These are phyloP conservation scores for Cercospora brassicicola DNA, from an alignment of 2,329 filamentous ascomycete species.

Conservation along the genomic window DNA sequence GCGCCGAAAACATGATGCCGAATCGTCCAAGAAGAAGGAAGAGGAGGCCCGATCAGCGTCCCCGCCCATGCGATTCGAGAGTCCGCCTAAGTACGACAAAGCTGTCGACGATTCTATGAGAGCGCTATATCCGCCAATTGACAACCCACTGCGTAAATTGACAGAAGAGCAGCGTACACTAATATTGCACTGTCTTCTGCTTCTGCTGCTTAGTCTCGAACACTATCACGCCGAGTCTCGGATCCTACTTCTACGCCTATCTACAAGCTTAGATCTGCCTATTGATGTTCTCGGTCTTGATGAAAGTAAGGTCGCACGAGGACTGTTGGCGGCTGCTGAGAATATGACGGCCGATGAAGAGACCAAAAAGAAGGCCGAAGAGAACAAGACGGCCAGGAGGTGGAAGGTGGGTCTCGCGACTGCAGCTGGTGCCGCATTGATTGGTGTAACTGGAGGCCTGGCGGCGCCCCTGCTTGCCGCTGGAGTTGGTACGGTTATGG, in stretches of 20 bases:
- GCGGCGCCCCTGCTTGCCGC: slow-evolving; percentile 75
- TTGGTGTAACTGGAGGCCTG: slow-evolving; percentile 78
- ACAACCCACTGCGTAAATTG: slow-evolving; percentile 41
- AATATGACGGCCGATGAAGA: slow-evolving; percentile 76
- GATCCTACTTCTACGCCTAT: slow-evolving; percentile 39
- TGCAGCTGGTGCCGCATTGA: slow-evolving; percentile 81
- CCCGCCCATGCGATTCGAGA: slow-evolving; percentile 28
- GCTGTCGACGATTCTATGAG: slow-evolving; percentile 35
- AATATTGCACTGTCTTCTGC: slow-evolving; percentile 41
- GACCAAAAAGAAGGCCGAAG: slow-evolving; percentile 68
- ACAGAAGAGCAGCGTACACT: slow-evolving; percentile 40
- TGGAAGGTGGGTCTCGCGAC: slow-evolving; percentile 85
- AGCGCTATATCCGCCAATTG: slow-evolving; percentile 41
- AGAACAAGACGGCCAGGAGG: slow-evolving; percentile 63
- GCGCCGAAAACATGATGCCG: slow-evolving; percentile 31
- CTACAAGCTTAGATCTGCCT: slow-evolving; percentile 38
- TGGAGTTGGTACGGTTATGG: slow-evolving; percentile 68
- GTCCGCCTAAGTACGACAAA: slow-evolving; percentile 33
- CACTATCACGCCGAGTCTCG: slow-evolving; percentile 42
- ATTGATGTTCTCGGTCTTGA: slow-evolving; percentile 38
- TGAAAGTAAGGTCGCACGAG: slow-evolving; percentile 70
- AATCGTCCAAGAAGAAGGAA: background rate
- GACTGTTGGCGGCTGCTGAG: slow-evolving; percentile 72
- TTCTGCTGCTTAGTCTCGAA: slow-evolving; percentile 44
- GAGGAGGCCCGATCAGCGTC: slow-evolving; percentile 9